These are phyloP conservation scores for Drosera spatulata DNA, from an alignment of 179 eudicot genomes.

Conservation along the genomic window DNA sequence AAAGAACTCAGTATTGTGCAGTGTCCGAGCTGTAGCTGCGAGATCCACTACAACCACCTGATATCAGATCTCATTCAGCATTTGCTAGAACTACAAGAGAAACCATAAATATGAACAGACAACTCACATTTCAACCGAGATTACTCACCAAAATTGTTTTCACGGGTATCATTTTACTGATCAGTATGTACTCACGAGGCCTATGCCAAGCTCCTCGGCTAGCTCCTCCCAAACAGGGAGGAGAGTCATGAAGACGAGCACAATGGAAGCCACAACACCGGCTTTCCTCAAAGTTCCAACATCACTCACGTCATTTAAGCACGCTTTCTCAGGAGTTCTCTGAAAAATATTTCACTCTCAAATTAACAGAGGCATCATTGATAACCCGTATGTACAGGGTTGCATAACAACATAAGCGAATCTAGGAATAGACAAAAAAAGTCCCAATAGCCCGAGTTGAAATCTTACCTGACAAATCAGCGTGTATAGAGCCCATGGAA, in stretches of 20 bases:
- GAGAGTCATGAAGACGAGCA: constrained; percentile 64
- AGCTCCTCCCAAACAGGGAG: constrained; percentile 94
- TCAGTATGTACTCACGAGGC: constrained; percentile 64
- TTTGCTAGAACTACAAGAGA: too few species aligned
- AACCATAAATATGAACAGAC: too few species aligned
- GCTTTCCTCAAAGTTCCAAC: constrained; percentile 81
- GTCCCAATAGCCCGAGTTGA: background rate
- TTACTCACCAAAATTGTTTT: constrained; percentile 6
- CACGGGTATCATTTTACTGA: background rate
- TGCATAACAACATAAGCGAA: background rate
- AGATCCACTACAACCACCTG: too few species aligned
- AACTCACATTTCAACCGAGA: background rate
- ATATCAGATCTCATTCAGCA: too few species aligned
- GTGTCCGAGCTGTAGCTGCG: too few species aligned
- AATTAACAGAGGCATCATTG: constrained; percentile 2
- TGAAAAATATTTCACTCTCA: constrained; percentile 14
- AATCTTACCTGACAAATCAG: constrained; percentile 80
- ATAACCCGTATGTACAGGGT: background rate
- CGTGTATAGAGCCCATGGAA: constrained; percentile 96
- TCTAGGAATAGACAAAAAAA: background rate
- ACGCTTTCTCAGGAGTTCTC: constrained; percentile 93
- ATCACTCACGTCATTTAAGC: constrained; percentile 89
- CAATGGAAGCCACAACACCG: constrained; percentile 28
- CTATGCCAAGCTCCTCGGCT: constrained; percentile 94
- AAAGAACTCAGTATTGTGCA: too few species aligned